phyloP scores from a whole-genome alignment of 129 eudicot genomes.

The Mikania micrantha region DNA sequence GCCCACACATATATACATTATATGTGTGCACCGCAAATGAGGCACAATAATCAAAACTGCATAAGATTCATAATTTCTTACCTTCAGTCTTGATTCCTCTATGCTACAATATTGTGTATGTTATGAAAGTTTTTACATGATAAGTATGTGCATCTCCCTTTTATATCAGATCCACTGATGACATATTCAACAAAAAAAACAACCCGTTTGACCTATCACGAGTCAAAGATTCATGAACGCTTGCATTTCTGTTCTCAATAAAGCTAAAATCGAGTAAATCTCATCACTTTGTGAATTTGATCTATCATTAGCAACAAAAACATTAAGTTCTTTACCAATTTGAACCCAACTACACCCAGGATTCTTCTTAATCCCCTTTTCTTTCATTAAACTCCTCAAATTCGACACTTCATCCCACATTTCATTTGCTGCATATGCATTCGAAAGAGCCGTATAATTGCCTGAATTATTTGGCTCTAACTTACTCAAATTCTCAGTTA shows the following conservation, averaged over 20 bases:
- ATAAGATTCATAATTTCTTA: background rate
- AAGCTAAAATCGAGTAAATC: slow-evolving; percentile 28
- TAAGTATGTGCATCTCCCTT: background rate
- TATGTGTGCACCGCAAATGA: no score
- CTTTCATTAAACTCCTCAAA: slow-evolving; percentile 44
- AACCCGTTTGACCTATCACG: background rate
- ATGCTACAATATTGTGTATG: background rate
- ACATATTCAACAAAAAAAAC: background rate
- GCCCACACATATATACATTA: no score
- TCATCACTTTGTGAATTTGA: slow-evolving; percentile 38
- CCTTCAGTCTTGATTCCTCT: background rate
- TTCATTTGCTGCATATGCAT: slow-evolving; percentile 42
- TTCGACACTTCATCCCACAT: slow-evolving; percentile 46
- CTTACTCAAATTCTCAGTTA: slow-evolving; percentile 23
- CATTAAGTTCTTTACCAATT: slow-evolving; percentile 42
- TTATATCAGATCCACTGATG: background rate
- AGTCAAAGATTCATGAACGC: slow-evolving; percentile 1
- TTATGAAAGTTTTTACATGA: background rate
- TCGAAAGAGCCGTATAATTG: slow-evolving; percentile 49
- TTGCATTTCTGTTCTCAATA: slow-evolving; percentile 42
- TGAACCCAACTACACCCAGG: slow-evolving; percentile 78
- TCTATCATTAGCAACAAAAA: slow-evolving; percentile 54
- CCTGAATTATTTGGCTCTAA: slow-evolving; percentile 45
- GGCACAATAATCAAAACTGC: no score
- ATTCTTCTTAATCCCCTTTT: slow-evolving; percentile 39